Evolutionary conservation across 495 filamentous ascomycete genomes (phyloP).

Genomic region (Halenospora varia): DNA sequence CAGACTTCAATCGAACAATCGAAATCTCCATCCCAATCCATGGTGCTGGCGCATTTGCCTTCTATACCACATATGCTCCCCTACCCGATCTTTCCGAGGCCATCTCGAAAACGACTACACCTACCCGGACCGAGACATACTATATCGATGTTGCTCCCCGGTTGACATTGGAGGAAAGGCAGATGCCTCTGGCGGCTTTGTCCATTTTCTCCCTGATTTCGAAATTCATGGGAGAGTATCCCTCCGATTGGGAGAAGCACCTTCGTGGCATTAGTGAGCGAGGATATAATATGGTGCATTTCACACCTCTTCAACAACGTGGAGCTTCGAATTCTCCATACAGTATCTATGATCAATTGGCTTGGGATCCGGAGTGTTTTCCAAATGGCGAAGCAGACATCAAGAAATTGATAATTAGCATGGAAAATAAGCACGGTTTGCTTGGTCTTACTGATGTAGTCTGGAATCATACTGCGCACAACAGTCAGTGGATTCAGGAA

Average conservation of each 20-base stretch:
- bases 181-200: constrained; percentile 77
- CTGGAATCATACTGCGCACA: constrained; percentile 96
- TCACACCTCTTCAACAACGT: constrained; percentile 86
- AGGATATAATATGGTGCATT: constrained; percentile 99
- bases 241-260: constrained; percentile 83
- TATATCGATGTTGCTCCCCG: constrained; percentile 91
- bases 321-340: constrained; percentile 94
- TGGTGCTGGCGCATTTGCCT: constrained; percentile 86
- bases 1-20: constrained; percentile 88
- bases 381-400: constrained; percentile 86
- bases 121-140: constrained; percentile 67
- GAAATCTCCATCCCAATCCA: constrained; percentile 84
- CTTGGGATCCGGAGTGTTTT: constrained; percentile 79
- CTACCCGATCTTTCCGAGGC: constrained; percentile 71
- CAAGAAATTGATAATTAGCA: constrained; percentile 65
- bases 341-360: constrained; percentile 88
- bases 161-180: constrained; percentile 64
- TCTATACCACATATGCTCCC: constrained; percentile 89
- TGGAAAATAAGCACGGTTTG: constrained; percentile 81
- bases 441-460: constrained; percentile 94
- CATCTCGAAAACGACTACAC: constrained; percentile 36
- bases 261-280: constrained; percentile 79
- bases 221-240: constrained; percentile 95
- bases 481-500: constrained; percentile 89
- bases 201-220: constrained; percentile 93